Percentiles rank a stretch among this genome's conserved stretches.
phyloP scores from a whole-genome alignment of 352 stramenopile species.

The Phytophthora macrochlamydospora region DNA sequence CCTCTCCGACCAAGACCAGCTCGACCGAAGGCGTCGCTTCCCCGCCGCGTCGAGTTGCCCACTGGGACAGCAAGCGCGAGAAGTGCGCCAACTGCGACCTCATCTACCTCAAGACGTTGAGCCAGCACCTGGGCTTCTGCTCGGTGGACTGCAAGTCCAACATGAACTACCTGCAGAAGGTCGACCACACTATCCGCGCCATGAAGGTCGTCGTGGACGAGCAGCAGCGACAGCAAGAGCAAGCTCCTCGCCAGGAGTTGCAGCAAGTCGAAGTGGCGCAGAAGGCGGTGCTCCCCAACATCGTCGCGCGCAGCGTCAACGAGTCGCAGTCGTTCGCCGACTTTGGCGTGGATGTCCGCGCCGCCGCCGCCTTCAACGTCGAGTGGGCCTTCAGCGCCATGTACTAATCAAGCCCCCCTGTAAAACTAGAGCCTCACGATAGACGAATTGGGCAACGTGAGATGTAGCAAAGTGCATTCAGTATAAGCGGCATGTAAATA shows the following conservation, averaged over 20 bases:
- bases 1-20: slow-evolving; percentile 7
- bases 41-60: slow-evolving; percentile 47
- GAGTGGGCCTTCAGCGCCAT: slow-evolving; percentile 81
- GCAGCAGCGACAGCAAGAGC: slow-evolving; percentile 41
- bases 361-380: slow-evolving; percentile 55
- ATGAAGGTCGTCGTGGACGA: slow-evolving; percentile 71
- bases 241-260: slow-evolving; percentile 15
- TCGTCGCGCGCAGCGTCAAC: slow-evolving; percentile 17
- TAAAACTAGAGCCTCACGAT: slow-evolving; percentile 38
- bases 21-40: slow-evolving; percentile 8
- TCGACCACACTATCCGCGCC: slow-evolving; percentile 80
- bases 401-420: slow-evolving; percentile 51
- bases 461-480: slow-evolving; percentile 18
- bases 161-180: slow-evolving; percentile 77
- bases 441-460: slow-evolving; percentile 31
- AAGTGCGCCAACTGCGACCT: slow-evolving; percentile 85
- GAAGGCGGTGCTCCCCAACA: slow-evolving; percentile 21
- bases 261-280: slow-evolving; percentile 22
- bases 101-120: slow-evolving; percentile 87
- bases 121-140: slow-evolving; percentile 73
- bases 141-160: slow-evolving; percentile 91
- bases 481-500: slow-evolving; percentile 25
- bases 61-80: slow-evolving; percentile 87
- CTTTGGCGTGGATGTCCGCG: slow-evolving; percentile 65
- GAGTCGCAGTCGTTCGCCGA: slow-evolving; percentile 72